Evolutionary conservation across 805 yeast genomes (phyloP).

Genomic region (Ogataea zsoltii): DNA sequence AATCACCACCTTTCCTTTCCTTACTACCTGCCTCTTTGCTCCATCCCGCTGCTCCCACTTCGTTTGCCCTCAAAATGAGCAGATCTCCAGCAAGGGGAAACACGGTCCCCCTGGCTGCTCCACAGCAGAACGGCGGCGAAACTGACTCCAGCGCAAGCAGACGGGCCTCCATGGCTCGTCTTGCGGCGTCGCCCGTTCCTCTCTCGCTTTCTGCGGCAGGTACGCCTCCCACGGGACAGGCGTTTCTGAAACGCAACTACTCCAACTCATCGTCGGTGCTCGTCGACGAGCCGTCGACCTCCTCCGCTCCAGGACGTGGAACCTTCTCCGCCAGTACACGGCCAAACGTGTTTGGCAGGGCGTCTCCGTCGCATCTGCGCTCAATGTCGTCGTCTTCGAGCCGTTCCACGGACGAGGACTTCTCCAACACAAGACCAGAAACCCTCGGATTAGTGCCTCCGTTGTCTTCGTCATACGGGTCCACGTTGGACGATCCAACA

Average conservation of each 20-base stretch:
- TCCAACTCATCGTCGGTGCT: slow-evolving; percentile 28
- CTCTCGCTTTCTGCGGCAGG: slow-evolving; percentile 10
- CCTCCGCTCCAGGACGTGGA: slow-evolving; percentile 6
- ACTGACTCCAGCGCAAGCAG: slow-evolving; percentile 21
- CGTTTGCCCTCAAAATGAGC: slow-evolving; percentile 12
- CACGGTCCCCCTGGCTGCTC: slow-evolving; percentile 12
- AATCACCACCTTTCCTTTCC: background rate
- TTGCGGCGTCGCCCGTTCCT: slow-evolving; percentile 32
- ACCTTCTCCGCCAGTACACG: slow-evolving; percentile 3
- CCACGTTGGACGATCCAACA: slow-evolving; percentile 36
- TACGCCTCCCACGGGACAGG: slow-evolving; percentile 14
- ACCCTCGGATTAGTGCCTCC: slow-evolving; percentile 2
- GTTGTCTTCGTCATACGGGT: slow-evolving; percentile 24
- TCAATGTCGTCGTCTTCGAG: slow-evolving; percentile 23
- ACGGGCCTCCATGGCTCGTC: slow-evolving; percentile 36
- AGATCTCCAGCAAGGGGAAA: slow-evolving; percentile 12
- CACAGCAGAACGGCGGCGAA: no score
- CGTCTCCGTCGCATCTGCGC: slow-evolving; percentile 16
- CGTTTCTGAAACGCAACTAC: slow-evolving; percentile 16
- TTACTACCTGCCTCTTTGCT: no score
- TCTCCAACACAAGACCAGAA: slow-evolving; percentile 6
- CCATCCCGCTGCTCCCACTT: background rate
- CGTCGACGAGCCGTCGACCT: slow-evolving; percentile 18
- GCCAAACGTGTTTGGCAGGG: slow-evolving; percentile 2
- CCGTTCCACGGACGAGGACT: slow-evolving; percentile 13